Percentiles rank a stretch among this genome's conserved stretches.
Evolutionary conservation across 2,329 filamentous ascomycete genomes (phyloP).

Genomic region (Fonsecaea multimorphosa): DNA sequence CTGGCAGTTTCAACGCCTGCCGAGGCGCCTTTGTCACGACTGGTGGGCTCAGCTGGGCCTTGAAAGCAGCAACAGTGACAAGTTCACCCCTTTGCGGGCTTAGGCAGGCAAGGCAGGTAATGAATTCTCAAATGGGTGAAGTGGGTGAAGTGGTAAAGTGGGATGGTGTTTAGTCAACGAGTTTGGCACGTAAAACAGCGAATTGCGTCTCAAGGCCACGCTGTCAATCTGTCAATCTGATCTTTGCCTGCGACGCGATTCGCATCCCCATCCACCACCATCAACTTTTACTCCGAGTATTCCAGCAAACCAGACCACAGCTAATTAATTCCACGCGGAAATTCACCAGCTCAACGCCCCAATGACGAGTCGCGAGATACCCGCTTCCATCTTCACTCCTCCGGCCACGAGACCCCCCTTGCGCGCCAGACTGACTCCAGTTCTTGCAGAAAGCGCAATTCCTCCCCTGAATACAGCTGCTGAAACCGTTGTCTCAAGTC

Average conservation of each 20-base stretch:
- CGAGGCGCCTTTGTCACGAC: not conserved
- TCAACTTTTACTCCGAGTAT: no score
- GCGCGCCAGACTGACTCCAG: constrained; percentile 28
- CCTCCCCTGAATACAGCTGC: constrained; percentile 24
- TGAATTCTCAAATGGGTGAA: not conserved
- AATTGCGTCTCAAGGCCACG: no score
- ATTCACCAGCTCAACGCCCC: not conserved
- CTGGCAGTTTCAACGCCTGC: not conserved
- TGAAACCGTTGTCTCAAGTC: constrained; percentile 25
- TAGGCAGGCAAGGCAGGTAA: constrained; percentile 2
- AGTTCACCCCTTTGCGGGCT: not conserved
- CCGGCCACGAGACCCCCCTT: constrained; percentile 16
- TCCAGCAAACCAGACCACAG: not conserved
- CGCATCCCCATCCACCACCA: not conserved
- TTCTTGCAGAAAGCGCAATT: constrained; percentile 25
- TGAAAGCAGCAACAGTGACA: not conserved
- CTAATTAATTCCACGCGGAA: not conserved
- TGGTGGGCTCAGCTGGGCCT: not conserved
- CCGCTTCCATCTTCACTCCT: not conserved
- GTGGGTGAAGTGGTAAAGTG: no score
- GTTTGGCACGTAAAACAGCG: no score
- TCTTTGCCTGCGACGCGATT: not conserved
- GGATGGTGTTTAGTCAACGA: not conserved
- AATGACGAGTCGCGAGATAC: not conserved
- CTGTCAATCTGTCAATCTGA: no score